phyloP scores from a whole-genome alignment of 2,329 filamentous ascomycete species.

The Colletotrichum sidae region DNA sequence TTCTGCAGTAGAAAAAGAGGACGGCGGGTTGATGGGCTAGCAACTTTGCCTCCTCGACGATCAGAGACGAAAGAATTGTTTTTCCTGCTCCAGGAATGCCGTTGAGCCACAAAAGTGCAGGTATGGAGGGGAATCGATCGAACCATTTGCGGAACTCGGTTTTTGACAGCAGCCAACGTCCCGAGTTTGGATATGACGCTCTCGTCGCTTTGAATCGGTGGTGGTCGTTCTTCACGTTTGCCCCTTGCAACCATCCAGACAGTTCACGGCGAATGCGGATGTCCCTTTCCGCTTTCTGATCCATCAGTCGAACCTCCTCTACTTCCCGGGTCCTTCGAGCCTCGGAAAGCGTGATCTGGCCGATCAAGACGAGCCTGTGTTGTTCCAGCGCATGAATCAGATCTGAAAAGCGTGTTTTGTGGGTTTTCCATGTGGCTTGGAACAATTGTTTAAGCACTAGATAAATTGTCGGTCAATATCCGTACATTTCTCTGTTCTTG shows the following conservation, averaged over 20 bases:
- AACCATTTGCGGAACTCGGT: neutral
- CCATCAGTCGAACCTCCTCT: neutral
- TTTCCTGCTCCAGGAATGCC: neutral
- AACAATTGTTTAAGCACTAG: slow-evolving; percentile 3
- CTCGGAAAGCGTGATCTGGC: no score
- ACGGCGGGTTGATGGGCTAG: neutral
- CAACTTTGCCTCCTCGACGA: neutral
- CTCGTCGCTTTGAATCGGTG: neutral
- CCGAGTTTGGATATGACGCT: neutral
- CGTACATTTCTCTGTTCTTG: neutral
- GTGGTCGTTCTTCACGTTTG: slow-evolving; percentile 7
- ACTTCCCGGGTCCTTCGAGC: no score
- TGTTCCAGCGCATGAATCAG: neutral
- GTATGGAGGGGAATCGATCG: neutral
- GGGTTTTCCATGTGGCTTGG: neutral
- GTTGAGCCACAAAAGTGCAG: neutral
- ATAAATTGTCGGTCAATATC: no score
- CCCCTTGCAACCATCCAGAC: neutral
- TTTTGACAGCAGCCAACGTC: neutral
- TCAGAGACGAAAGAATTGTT: neutral
- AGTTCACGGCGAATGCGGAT: neutral
- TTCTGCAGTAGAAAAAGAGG: neutral
- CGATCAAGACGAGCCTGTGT: no score
- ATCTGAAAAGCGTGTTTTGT: neutral
- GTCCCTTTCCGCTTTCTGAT: neutral